These are phyloP conservation scores for Trametes hirsuta DNA, from an alignment of 1,284 basidiomycete genomes.

Conservation along the genomic window DNA sequence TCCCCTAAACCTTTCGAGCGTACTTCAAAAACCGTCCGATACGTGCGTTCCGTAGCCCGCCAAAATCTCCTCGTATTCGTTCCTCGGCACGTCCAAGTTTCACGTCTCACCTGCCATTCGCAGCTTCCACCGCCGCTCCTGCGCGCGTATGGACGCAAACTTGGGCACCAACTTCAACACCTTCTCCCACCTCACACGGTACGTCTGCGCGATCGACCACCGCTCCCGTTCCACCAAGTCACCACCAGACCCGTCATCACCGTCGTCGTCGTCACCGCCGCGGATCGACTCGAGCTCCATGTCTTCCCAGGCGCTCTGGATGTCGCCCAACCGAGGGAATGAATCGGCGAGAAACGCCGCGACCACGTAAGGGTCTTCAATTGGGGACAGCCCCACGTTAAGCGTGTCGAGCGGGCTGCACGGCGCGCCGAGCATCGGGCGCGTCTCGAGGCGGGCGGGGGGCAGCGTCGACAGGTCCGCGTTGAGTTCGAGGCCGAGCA, in stretches of 20 bases:
- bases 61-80: too few species aligned
- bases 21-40: too few species aligned
- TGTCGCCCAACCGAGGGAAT: background rate
- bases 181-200: too few species aligned
- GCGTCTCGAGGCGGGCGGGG: background rate
- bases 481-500: background rate
- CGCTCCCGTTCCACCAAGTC: too few species aligned
- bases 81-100: too few species aligned
- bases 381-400: slow-evolving; percentile 1
- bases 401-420: background rate
- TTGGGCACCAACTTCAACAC: background rate
- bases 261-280: too few species aligned
- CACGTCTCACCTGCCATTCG: background rate
- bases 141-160: background rate
- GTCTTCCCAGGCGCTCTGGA: background rate
- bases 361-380: slow-evolving; percentile 2
- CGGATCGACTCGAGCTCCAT: too few species aligned
- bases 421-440: background rate
- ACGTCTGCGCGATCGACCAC: too few species aligned
- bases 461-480: background rate
- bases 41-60: too few species aligned
- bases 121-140: background rate
- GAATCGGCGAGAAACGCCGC: slow-evolving; percentile 8
- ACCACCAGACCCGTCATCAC: too few species aligned
- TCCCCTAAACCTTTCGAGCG: too few species aligned